Percentiles rank a stretch among this genome's conserved stretches.
These are phyloP conservation scores for Ganoderma sp. DNA, from an alignment of 1,284 basidiomycete species.

Conservation along the genomic window DNA sequence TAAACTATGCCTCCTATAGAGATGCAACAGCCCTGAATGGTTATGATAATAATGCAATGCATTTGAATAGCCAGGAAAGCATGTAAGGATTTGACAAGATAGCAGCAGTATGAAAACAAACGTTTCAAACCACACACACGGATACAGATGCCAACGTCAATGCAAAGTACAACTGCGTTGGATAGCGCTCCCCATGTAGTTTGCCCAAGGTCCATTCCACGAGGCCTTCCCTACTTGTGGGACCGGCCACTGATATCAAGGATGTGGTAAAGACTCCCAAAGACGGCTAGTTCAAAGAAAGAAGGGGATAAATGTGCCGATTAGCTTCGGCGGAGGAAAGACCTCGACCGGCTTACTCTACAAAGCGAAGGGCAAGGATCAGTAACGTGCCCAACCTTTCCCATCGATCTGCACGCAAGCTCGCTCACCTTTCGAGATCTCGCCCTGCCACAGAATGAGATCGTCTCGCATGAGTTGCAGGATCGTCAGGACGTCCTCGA, in stretches of 20 bases:
- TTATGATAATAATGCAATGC: neutral
- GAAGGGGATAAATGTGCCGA: neutral
- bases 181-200: neutral
- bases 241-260: neutral
- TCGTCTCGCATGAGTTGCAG: constrained; percentile 70
- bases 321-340: neutral
- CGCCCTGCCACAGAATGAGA: constrained; percentile 65
- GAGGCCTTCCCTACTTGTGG: neutral
- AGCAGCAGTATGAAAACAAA: neutral
- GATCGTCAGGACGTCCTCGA: constrained; percentile 70
- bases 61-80: constrained; percentile 2
- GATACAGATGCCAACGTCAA: neutral
- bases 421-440: constrained; percentile 45
- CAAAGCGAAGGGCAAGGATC: neutral
- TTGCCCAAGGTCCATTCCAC: neutral
- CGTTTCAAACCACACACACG: neutral
- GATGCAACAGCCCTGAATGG: neutral
- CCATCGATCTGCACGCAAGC: neutral
- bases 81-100: neutral
- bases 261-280: neutral
- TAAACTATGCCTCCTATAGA: no score
- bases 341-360: neutral
- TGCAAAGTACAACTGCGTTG: neutral
- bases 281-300: neutral
- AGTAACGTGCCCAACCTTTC: neutral